Conservation (phyloP, 2,329 filamentous ascomycete genomes). For the Alternaria burnsii region DNA sequence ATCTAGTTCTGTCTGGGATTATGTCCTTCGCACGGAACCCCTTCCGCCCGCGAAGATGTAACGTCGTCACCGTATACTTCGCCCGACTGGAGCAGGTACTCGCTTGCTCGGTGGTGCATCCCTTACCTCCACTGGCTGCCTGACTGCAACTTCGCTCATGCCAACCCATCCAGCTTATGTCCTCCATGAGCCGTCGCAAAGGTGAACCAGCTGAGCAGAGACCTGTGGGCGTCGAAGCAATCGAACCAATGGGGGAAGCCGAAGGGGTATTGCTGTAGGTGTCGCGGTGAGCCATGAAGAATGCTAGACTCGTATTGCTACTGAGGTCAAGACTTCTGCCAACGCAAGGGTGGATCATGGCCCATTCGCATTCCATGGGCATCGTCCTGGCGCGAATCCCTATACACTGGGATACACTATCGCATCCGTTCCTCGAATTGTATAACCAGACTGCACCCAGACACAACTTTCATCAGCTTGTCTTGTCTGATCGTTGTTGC, state of each 20-base stretch:
- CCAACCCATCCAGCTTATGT: background rate
- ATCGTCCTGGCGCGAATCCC: background rate
- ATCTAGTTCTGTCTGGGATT: too few relatives aligned
- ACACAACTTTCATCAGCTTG: too few relatives aligned
- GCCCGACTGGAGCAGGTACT: background rate
- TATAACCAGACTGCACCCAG: too few relatives aligned
- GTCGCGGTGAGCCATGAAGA: background rate
- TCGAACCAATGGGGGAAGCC: too few relatives aligned
- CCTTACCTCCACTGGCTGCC: background rate
- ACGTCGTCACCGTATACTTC: background rate
- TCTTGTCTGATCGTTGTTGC: too few relatives aligned
- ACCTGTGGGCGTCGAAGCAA: background rate
- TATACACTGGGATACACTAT: background rate
- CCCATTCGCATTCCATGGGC: background rate
- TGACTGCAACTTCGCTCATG: background rate
- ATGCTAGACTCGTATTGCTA: background rate
- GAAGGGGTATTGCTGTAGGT: too few relatives aligned
- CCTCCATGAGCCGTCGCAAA: background rate
- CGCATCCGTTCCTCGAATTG: too few relatives aligned
- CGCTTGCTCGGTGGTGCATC: background rate
- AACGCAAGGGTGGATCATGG: background rate
- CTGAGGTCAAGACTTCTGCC: background rate
- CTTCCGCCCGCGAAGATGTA: background rate
- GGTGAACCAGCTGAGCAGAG: background rate
- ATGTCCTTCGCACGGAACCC: background rate